phyloP scores from a whole-genome alignment of 2,329 filamentous ascomycete genomes.

The Diplodia mutila region DNA sequence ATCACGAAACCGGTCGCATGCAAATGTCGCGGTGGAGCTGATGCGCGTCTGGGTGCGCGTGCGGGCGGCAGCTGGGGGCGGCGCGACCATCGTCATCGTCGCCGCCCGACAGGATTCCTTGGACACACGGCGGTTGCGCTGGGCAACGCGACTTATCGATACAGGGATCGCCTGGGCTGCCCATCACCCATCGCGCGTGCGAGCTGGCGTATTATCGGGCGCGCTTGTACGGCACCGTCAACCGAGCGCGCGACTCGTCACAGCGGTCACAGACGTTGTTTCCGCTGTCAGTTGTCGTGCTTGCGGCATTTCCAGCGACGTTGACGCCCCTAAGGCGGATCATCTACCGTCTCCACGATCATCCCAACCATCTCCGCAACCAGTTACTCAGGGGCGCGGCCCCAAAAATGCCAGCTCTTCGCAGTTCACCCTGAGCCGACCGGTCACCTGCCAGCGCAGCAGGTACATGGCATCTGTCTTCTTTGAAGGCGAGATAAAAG shows the following conservation, averaged over 20 bases:
- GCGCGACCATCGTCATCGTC: not conserved
- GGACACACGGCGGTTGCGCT: constrained; percentile 4
- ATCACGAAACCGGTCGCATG: not conserved
- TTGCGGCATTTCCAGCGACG: constrained; percentile 10
- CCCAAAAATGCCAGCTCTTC: constrained; percentile 9
- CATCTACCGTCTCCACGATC: constrained; percentile 9
- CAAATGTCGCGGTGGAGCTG: not conserved
- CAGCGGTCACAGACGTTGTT: too few relatives aligned
- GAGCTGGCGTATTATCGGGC: not conserved
- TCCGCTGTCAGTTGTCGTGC: not conserved
- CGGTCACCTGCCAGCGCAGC: not conserved
- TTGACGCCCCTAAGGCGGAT: not conserved
- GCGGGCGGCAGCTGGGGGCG: not conserved
- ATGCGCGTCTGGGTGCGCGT: constrained; percentile 8
- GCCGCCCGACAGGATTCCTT: not conserved
- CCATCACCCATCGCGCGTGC: not conserved
- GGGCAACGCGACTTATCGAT: constrained; percentile 21
- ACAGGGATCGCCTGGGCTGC: not conserved
- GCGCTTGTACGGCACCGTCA: not conserved
- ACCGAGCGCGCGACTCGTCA: not conserved
- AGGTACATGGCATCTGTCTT: not conserved
- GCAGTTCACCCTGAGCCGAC: constrained; percentile 2
- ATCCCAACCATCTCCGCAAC: constrained; percentile 17
- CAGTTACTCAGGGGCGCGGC: constrained; percentile 19
- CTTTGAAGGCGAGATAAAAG: constrained; percentile 3